Evolutionary conservation across 2,329 filamentous ascomycete genomes (phyloP).

Genomic region (Aspergillus candidus): DNA sequence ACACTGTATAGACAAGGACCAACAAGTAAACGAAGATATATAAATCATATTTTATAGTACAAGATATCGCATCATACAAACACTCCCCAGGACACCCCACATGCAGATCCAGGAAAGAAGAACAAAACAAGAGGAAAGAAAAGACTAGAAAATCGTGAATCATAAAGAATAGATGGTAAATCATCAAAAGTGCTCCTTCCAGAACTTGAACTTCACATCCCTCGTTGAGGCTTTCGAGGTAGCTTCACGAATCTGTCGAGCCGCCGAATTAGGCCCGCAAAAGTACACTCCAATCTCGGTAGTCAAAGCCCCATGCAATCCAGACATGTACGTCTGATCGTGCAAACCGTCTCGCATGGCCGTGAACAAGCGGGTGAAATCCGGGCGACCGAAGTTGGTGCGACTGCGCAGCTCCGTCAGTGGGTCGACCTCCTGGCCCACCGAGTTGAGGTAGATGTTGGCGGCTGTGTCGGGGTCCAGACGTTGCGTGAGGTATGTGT

Average conservation of each 20-base stretch:
- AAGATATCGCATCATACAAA: too few species aligned
- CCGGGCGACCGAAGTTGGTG: conserved; percentile 91
- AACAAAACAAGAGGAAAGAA: conserved; percentile 4
- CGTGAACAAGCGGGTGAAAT: conserved; percentile 73
- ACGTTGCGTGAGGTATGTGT: conserved; percentile 93
- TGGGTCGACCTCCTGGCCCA: conserved; percentile 80
- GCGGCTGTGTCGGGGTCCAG: conserved; percentile 87
- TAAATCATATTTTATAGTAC: too few species aligned
- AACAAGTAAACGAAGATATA: too few species aligned
- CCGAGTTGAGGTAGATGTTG: conserved; percentile 95
- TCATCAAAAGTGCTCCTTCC: conserved; percentile 77
- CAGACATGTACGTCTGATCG: conserved; percentile 76
- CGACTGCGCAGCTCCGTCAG: conserved; percentile 83
- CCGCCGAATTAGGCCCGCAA: conserved; percentile 77
- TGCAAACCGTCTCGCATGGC: conserved; percentile 84
- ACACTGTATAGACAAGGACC: too few species aligned
- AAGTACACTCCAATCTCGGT: conserved; percentile 97
- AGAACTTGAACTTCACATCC: conserved; percentile 92
- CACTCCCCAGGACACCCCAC: too few species aligned
- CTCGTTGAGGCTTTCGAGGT: conserved; percentile 65
- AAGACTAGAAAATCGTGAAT: conserved; percentile 18
- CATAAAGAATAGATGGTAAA: conserved; percentile 2
- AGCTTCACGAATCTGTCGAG: conserved; percentile 77
- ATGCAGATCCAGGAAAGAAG: neutral
- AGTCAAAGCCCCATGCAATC: conserved; percentile 66